These are phyloP conservation scores for Letharia columbiana DNA, from an alignment of 495 filamentous ascomycete genomes.

Conservation along the genomic window DNA sequence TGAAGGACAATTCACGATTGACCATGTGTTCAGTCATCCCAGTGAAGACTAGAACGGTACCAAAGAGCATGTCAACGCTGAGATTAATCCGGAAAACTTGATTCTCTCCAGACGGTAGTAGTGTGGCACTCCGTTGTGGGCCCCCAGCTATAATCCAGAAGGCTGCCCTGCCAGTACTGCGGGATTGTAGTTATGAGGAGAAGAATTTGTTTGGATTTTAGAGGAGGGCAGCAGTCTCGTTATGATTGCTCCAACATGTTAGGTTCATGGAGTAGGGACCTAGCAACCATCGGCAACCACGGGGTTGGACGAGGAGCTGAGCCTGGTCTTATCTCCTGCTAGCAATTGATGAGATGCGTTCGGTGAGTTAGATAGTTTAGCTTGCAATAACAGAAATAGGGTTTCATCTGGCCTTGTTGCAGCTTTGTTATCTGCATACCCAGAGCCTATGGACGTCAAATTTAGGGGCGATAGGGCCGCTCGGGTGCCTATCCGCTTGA, in stretches of 20 bases:
- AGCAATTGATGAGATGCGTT: background rate
- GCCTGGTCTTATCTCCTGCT: background rate
- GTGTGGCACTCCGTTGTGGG: background rate
- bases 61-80: background rate
- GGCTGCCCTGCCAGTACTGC: background rate
- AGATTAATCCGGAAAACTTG: background rate
- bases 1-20: background rate
- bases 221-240: background rate
- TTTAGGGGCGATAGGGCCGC: background rate
- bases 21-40: background rate
- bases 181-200: background rate
- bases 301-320: background rate
- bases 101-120: background rate
- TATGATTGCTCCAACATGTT: background rate
- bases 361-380: background rate
- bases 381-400: background rate
- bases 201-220: background rate
- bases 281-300: background rate
- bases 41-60: background rate
- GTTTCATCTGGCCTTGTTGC: slow-evolving; percentile 3
- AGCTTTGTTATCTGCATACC: background rate
- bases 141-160: background rate
- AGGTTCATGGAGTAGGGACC: background rate
- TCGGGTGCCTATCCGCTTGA: background rate
- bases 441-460: background rate